Conservation (phyloP, 2,329 filamentous ascomycete species). For the Fusarium cyanostomum region DNA sequence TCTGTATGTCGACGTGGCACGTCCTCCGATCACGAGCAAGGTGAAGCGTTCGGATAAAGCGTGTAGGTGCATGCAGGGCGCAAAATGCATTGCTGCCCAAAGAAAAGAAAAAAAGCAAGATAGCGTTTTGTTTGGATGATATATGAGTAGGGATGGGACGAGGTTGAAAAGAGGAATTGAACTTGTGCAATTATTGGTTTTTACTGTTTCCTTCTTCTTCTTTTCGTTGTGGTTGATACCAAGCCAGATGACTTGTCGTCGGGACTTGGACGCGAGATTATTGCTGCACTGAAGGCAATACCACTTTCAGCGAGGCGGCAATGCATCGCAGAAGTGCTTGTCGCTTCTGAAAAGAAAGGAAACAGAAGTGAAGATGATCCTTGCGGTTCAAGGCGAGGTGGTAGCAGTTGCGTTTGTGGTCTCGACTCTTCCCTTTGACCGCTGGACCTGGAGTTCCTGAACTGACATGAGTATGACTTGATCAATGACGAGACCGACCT, state of each 20-base stretch:
- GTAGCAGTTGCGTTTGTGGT: conserved; percentile 19
- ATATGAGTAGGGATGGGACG: conserved; percentile 15
- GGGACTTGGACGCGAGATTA: neutral
- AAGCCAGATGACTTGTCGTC: neutral
- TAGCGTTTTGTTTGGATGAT: conserved; percentile 1
- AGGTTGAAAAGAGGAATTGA: neutral
- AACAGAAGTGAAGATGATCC: conserved; percentile 5
- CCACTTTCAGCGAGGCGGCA: neutral
- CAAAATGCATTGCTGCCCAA: conserved; percentile 35
- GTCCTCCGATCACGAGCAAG: neutral
- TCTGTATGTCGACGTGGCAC: conserved; percentile 20
- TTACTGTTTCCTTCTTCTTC: neutral
- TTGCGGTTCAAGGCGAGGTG: conserved; percentile 8
- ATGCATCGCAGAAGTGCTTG: conserved; percentile 12
- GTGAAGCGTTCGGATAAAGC: conserved; percentile 17
- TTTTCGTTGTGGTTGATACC: neutral
- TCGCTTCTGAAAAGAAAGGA: conserved; percentile 7
- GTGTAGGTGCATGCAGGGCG: neutral
- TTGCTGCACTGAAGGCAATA: neutral
- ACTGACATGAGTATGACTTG: conserved; percentile 28
- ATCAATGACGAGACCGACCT: neutral
- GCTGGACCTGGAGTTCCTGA: conserved; percentile 13
- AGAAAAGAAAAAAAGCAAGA: neutral
- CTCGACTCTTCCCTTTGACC: conserved; percentile 1
- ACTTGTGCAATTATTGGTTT: conserved; percentile 1